Evolutionary conservation across 306 rosid genomes (phyloP), one percentile per base, ranked within the genome.

Genomic region (Herpetospermum pedunculosum): DNA sequence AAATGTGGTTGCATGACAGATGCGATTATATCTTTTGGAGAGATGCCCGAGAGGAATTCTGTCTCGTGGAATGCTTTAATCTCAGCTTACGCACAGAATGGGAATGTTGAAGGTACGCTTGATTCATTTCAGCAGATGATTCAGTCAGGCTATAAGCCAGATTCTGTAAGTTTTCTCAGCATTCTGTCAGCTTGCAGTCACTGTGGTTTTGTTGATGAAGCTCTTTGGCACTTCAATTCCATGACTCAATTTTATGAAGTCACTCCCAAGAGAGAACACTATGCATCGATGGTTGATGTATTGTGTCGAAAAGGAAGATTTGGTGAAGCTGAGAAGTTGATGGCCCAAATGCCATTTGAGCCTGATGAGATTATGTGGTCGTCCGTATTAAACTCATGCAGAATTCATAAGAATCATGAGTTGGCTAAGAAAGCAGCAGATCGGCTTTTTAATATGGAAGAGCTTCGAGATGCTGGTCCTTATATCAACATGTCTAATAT

Each of bases 61-160:
- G 90, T 90, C 63, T 88, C 97, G 47, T 90, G 97, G 98, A 90
- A 90, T 80, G 93, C 97, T 54, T 77, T 92, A 74, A 85, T 92
- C 78, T 80, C 97, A 78, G 98, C 98, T 72, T 83, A 87, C 76
- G 92, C 93, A 28, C 96, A 90, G 67, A 89, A 88, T 68, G 96
- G 98, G 75, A 87, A 89, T 11, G 94, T 89, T 16, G 80, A 77
- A 44, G 81, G 54, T 41, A 78, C 98, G 52, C 77, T 93, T 40
- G 68, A 70, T 77, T 86, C 92, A 7, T 89, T 93, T 72, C 83
- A 89, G 57, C 85, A 83, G 73, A 91, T 91, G 97, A 60, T 86
- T 78, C 81, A 43, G 68, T 90, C 94, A 9, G 97, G 98, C 71
- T 74, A 82, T 78, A 87, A 81, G 63, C 97, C 97, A 72, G 84